Conservation (phyloP, 140 eudicot genomes). For the Oenanthe javanica region DNA sequence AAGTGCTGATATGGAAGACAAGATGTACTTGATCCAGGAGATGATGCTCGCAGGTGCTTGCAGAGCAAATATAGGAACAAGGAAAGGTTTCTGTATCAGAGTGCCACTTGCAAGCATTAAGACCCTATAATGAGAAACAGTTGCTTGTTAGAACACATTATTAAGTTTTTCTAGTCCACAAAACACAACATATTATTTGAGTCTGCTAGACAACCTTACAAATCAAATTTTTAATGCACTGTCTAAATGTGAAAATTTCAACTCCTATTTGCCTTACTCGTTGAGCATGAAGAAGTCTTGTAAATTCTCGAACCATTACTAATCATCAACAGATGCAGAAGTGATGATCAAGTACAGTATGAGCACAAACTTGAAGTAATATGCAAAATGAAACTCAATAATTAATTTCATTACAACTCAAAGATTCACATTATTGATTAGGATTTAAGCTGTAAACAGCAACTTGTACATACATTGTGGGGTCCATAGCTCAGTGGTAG, state of each 20-base stretch:
- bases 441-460: no score
- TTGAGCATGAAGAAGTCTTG: background rate
- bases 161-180: background rate
- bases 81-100: constrained; percentile 68
- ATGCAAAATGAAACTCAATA: no score
- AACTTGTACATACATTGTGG: background rate
- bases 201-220: background rate
- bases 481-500: constrained; percentile 99
- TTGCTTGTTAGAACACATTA: background rate
- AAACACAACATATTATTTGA: background rate
- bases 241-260: background rate
- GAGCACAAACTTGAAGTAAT: no score
- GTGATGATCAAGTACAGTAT: no score
- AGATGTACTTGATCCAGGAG: constrained; percentile 78
- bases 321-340: no score
- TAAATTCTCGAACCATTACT: background rate
- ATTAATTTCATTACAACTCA: no score
- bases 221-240: background rate
- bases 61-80: constrained; percentile 82
- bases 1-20: constrained; percentile 12
- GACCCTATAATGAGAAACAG: constrained; percentile 33
- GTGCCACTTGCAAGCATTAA: constrained; percentile 79
- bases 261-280: no score
- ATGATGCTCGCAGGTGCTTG: constrained; percentile 78
- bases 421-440: no score